Evolutionary conservation across 192 early-diverging fungal genomes (phyloP).

Genomic region (Coemansia sp.): DNA sequence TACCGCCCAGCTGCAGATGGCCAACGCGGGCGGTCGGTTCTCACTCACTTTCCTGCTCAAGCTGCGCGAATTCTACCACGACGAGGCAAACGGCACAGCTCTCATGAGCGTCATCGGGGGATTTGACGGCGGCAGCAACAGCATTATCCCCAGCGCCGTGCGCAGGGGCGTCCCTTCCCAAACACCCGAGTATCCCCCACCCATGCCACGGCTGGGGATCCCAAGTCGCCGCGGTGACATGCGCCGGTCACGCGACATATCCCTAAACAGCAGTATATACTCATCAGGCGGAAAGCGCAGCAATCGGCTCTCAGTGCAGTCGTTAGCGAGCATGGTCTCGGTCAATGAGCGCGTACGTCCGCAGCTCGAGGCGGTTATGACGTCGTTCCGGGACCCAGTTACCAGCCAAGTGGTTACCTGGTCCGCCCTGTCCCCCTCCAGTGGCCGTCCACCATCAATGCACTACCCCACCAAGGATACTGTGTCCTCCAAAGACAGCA

Average conservation of each 20-base stretch:
- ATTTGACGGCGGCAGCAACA: neutral
- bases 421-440: constrained; percentile 26
- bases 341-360: constrained; percentile 20
- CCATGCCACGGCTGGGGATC: neutral
- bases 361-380: constrained; percentile 32
- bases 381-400: constrained; percentile 20
- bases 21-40: constrained; percentile 7
- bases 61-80: constrained; percentile 27
- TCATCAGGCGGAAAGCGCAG: neutral
- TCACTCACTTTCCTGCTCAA: constrained; percentile 23
- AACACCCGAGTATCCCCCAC: neutral
- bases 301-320: constrained; percentile 22
- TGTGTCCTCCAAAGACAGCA: neutral
- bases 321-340: constrained; percentile 11
- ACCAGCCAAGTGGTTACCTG: constrained; percentile 30
- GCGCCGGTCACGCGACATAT: constrained; percentile 4
- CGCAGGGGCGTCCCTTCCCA: too few relatives aligned
- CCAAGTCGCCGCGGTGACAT: neutral
- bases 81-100: constrained; percentile 11
- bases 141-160: constrained; percentile 30
- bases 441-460: constrained; percentile 1
- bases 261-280: neutral
- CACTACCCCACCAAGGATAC: constrained; percentile 1
- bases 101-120: constrained; percentile 7
- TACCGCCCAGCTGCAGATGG: neutral